Base-by-base conservation (phyloP, 2,329 filamentous ascomycete genomes). In the Exophiala lecanii-corni region DNA sequence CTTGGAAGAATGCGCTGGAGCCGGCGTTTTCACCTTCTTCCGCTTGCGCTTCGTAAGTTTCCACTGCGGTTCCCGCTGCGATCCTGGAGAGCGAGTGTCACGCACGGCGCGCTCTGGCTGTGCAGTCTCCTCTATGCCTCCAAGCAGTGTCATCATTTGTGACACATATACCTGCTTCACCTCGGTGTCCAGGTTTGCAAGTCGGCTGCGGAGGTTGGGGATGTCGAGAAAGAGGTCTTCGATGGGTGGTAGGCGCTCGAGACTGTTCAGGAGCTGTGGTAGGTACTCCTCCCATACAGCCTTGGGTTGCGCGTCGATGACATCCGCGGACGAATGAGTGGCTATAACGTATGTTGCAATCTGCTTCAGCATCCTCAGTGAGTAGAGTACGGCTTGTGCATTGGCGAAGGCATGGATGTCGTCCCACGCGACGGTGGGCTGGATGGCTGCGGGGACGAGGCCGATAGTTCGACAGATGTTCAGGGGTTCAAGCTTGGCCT, bases 321-420 rank as follows among this genome's bases (percentile, higher is more conserved):
- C 23, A n/a, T n/a, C n/a, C n/a, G n/a, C n/a, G n/a, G n/a, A n/a
- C n/a, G n/a, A n/a, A n/a, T n/a, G n/a, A n/a, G n/a, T n/a, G n/a
- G n/a, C 21, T n/a, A 42, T 5, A 16, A 49, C 15, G 20, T 47
- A 45, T 2, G 28, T 10, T 9, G 25, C 38, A 6, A 51, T 45
- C 31, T 86, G 58, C 54, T 79, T 50, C 58, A 78, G 50, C 67
- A 84, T 75, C 32, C 79, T 71, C 1, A 84, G 57, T 1, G 81
- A 84, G 56, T 84, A 85, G 4, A 78, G 61, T 1, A 72, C 68
- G 3, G 76, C 76, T 41, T 82, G 76, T 0, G 79, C 60, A 50
- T 82, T 77, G 0, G 81, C 79, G 6, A 71, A 59, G 36, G 83
- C 68, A 54, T 87, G 82, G 32, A 84, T 62, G 13, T 74, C 64